Conservation (phyloP, 1,284 basidiomycete species). For the Melampsora americana region DNA sequence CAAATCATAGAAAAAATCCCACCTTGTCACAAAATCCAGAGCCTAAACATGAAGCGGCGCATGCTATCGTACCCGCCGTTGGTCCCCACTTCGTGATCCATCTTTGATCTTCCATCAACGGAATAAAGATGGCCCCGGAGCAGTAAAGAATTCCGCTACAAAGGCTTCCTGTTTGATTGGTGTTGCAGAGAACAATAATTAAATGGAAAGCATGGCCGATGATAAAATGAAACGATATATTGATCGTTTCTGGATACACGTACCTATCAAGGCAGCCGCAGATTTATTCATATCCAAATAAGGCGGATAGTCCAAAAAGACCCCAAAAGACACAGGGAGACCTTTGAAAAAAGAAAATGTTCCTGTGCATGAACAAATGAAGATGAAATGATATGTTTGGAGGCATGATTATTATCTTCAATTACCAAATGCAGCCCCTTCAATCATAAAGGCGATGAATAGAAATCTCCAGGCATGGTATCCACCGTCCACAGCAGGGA, state of each 20-base stretch:
- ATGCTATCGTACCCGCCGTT: slow-evolving; percentile 19
- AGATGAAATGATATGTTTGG: too few species aligned
- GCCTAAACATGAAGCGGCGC: slow-evolving; percentile 16
- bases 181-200: too few species aligned
- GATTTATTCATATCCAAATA: slow-evolving; percentile 27
- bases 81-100: not conserved
- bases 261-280: slow-evolving; percentile 29
- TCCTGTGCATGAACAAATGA: too few species aligned
- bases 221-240: too few species aligned
- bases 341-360: not conserved
- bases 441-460: slow-evolving; percentile 25
- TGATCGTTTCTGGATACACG: not conserved
- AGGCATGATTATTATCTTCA: too few species aligned
- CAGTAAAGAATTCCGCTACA: slow-evolving; percentile 28
- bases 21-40: slow-evolving; percentile 25
- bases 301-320: slow-evolving; percentile 26
- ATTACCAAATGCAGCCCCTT: slow-evolving; percentile 28
- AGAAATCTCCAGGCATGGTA: slow-evolving; percentile 32
- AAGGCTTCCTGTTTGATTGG: not conserved
- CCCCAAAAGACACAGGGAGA: slow-evolving; percentile 28
- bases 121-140: slow-evolving; percentile 13
- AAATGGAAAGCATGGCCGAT: too few species aligned
- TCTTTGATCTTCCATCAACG: slow-evolving; percentile 1
- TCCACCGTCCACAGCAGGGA: slow-evolving; percentile 3
- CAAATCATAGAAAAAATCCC: not conserved